Evolutionary conservation across 192 early-diverging fungal genomes (phyloP).

Genomic region (Coemansia reversa): DNA sequence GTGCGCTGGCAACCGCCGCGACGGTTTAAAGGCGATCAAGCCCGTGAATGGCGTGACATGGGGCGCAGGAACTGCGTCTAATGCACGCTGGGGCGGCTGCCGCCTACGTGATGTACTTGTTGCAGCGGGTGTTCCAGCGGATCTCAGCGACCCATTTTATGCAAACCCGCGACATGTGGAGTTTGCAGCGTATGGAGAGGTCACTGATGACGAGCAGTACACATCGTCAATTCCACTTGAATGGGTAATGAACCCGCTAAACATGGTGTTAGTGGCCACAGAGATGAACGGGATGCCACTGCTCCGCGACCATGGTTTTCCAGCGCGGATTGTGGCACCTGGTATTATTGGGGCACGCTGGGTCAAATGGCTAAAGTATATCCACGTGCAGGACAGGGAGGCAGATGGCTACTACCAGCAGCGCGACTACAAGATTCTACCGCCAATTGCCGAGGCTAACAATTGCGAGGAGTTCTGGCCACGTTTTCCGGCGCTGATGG

Average conservation of each 20-base stretch:
- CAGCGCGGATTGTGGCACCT: conserved; percentile 83
- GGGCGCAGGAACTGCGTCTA: conserved; percentile 74
- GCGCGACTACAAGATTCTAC: conserved; percentile 83
- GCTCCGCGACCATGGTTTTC: conserved; percentile 83
- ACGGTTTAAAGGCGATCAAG: conserved; percentile 74
- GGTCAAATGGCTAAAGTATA: conserved; percentile 77
- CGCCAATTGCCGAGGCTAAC: conserved; percentile 60
- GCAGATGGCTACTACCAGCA: conserved; percentile 73
- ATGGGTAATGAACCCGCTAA: conserved; percentile 63
- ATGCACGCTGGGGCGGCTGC: conserved; percentile 78
- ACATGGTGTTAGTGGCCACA: conserved; percentile 76
- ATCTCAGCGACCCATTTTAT: conserved; percentile 53
- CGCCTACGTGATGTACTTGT: conserved; percentile 72
- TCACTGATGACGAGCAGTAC: conserved; percentile 71
- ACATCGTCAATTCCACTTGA: conserved; percentile 72
- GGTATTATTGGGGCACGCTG: conserved; percentile 86
- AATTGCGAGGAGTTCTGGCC: conserved; percentile 54
- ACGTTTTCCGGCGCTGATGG: conserved; percentile 58
- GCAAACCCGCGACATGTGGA: conserved; percentile 56
- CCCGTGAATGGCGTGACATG: conserved; percentile 80
- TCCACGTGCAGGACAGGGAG: conserved; percentile 60
- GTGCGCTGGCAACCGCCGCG: conserved; percentile 84
- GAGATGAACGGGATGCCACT: conserved; percentile 75
- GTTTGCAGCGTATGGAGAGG: conserved; percentile 67
- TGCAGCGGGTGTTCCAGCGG: conserved; percentile 57